Conservation (phyloP, 2,329 filamentous ascomycete genomes). For the Colletotrichum trifolii region DNA sequence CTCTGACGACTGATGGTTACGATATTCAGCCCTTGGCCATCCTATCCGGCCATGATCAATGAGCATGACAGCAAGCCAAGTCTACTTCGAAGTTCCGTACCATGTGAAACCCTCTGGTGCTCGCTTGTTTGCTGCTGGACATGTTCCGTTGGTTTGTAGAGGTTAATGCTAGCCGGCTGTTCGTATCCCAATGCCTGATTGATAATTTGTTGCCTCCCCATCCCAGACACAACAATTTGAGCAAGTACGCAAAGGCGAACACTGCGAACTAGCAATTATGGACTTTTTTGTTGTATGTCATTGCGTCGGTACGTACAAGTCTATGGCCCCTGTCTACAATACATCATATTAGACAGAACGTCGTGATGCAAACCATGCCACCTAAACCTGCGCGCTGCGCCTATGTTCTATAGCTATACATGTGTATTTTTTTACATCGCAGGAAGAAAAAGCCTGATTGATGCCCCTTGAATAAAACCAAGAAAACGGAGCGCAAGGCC, state of each 20-base stretch:
- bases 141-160: too few relatives aligned
- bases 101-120: not conserved
- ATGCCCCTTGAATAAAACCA: constrained; percentile 20
- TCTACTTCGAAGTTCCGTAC: not conserved
- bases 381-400: constrained; percentile 49
- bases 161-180: too few relatives aligned
- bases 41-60: constrained; percentile 36
- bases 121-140: not conserved
- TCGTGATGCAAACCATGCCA: constrained; percentile 49
- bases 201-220: too few relatives aligned
- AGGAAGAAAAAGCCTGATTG: constrained; percentile 12
- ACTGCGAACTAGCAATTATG: too few relatives aligned
- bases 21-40: constrained; percentile 33
- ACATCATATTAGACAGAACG: constrained; percentile 52
- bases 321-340: constrained; percentile 56
- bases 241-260: too few relatives aligned
- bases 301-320: constrained; percentile 52
- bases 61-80: constrained; percentile 35
- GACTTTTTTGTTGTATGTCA: constrained; percentile 19
- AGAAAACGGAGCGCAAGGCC: not conserved
- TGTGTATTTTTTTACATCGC: constrained; percentile 21
- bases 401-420: constrained; percentile 51
- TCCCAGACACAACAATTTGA: too few relatives aligned
- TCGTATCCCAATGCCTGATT: too few relatives aligned
- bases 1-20: constrained; percentile 33